phyloP scores from a whole-genome alignment of 2,329 filamentous ascomycete species.

The Aspergillus brasiliensis region DNA sequence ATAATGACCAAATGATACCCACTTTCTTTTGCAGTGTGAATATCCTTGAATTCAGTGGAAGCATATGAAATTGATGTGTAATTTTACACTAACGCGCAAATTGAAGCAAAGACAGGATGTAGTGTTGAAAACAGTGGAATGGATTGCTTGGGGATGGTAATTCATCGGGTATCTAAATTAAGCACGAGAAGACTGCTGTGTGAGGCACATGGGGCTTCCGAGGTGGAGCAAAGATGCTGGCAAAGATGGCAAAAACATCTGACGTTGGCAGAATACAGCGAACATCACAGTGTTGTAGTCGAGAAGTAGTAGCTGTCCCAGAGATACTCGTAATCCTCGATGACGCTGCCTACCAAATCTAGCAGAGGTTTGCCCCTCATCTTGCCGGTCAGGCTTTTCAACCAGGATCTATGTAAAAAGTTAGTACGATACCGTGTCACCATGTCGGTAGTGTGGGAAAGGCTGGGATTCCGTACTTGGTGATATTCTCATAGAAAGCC shows the following conservation, averaged over 20 bases:
- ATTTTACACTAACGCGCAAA: too few relatives aligned
- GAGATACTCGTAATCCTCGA: slow-evolving; percentile 95
- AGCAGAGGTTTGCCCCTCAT: slow-evolving; percentile 74
- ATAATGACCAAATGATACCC: slow-evolving; percentile 21
- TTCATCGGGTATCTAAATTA: slow-evolving; percentile 2
- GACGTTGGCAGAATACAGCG: neutral
- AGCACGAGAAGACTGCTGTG: neutral
- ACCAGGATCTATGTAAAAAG: slow-evolving; percentile 51
- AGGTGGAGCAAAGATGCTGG: slow-evolving; percentile 10
- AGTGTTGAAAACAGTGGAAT: neutral
- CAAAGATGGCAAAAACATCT: slow-evolving; percentile 3
- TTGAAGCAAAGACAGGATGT: slow-evolving; percentile 4
- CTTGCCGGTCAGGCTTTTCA: slow-evolving; percentile 70
- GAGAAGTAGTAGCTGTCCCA: slow-evolving; percentile 98
- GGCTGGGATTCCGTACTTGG: slow-evolving; percentile 54
- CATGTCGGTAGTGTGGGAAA: slow-evolving; percentile 1
- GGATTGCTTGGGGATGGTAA: neutral
- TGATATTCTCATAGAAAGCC: slow-evolving; percentile 94
- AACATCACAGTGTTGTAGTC: slow-evolving; percentile 55
- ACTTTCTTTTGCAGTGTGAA: slow-evolving; percentile 6
- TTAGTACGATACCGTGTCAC: slow-evolving; percentile 24
- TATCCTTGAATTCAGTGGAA: neutral
- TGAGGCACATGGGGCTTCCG: too few relatives aligned
- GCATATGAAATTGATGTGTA: too few relatives aligned
- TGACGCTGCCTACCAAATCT: slow-evolving; percentile 76